Evolutionary conservation across 2,329 filamentous ascomycete genomes (phyloP), one percentile per base, ranked within the genome.

Genomic region (Mariannaea sp.): DNA sequence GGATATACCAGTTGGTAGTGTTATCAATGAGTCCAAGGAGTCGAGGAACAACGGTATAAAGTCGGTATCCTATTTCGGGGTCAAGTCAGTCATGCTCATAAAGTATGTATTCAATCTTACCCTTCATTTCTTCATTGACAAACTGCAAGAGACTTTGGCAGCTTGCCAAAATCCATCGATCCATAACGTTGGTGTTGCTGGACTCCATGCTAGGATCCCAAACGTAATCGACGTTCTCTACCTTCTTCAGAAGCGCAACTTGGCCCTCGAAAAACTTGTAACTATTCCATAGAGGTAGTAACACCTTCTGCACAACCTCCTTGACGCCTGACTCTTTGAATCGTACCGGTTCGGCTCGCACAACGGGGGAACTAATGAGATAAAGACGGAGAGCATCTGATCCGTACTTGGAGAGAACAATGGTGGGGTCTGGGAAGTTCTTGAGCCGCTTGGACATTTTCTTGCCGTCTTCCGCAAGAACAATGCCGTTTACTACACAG

Each of bases 381-480:
- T 97, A 97, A n/a, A 97, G 80, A 49, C 93, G 87, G 43, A 97
- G 83, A 24, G 93, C 92, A 75, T 97, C 93, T 2, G 92, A 92
- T 16, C 93, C 93, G 70, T 96, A 96, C 67, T 88, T 88, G 53
- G 88, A 77, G 81, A 97, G 94, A 61, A 97, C 84, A 45, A 91
- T 77, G 51, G 78, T 78, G 9, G 93, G 93, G 66, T 96, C 92
- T 0, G 93, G 93, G 72, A 96, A 97, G 74, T 97, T 97, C 77
- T 97, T 95, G 53, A 96, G 79, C 48, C 93, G 85, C 75, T 97
- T 97, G 6, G 92, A 96, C 93, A 97, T 97, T 80, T 97, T 97
- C 80, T 96, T 97, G 50, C 93, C 93, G 67, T 96, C 91, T 70
- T 96, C 92, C 1, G 92, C 92, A 33, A 97, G 81, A 4, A 97